Percentiles rank a stretch among this genome's conserved stretches.
phyloP scores from a whole-genome alignment of 805 yeast genomes.

The Blastobotrys mokoenaii region DNA sequence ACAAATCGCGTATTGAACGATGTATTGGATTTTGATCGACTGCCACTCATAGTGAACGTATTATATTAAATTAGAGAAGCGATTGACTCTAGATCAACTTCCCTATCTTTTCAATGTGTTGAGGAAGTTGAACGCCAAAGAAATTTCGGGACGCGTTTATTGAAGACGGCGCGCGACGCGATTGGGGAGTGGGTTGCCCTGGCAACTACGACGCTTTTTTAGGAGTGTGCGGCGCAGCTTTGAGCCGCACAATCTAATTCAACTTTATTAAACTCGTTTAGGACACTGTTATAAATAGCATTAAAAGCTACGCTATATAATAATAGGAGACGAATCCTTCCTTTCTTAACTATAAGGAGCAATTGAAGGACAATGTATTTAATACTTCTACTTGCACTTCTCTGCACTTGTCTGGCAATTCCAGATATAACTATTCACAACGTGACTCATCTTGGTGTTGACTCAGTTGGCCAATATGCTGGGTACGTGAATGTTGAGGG shows the following conservation, averaged over 20 bases:
- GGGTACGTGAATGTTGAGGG: slow-evolving; percentile 61
- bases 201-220: too few relatives aligned
- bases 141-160: not conserved
- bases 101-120: not conserved
- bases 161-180: too few relatives aligned
- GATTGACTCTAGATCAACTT: not conserved
- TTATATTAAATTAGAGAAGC: not conserved
- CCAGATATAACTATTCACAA: not conserved
- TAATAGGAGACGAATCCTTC: too few relatives aligned
- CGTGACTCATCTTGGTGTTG: slow-evolving; percentile 45
- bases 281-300: not conserved
- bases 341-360: too few relatives aligned
- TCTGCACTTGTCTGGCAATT: too few relatives aligned
- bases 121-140: not conserved
- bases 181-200: too few relatives aligned
- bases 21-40: not conserved
- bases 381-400: too few relatives aligned
- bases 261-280: too few relatives aligned
- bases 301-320: not conserved
- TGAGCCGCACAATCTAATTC: too few relatives aligned
- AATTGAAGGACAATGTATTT: not conserved
- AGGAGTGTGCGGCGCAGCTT: too few relatives aligned
- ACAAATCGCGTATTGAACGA: slow-evolving; percentile 3
- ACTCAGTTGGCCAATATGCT: slow-evolving; percentile 59
- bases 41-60: not conserved